These are phyloP conservation scores for Chrysoporthe deuterocubensis DNA, from an alignment of 2,329 filamentous ascomycete genomes.

Conservation along the genomic window DNA sequence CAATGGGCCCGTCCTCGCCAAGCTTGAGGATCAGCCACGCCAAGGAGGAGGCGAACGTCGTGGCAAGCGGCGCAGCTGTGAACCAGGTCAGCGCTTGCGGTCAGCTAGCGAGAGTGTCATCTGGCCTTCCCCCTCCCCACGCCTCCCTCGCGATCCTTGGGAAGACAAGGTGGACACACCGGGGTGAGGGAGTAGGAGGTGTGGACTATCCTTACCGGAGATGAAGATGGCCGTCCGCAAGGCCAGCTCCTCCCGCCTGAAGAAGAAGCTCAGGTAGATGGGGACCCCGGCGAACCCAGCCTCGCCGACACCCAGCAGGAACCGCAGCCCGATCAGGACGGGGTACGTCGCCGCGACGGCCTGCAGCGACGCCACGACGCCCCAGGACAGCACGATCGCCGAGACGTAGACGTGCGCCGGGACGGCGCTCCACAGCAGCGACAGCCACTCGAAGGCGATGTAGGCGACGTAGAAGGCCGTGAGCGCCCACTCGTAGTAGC, in stretches of 20 bases:
- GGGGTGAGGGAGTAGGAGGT: no score
- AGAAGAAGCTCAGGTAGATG: conserved; percentile 69
- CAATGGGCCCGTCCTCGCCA: conserved; percentile 68
- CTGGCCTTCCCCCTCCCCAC: background rate
- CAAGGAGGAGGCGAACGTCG: conserved; percentile 78
- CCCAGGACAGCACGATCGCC: conserved; percentile 76
- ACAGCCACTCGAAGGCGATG: conserved; percentile 68
- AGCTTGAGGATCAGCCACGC: conserved; percentile 78
- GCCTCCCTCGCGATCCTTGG: background rate
- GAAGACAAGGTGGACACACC: background rate
- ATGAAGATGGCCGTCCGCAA: conserved; percentile 86
- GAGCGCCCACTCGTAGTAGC: conserved; percentile 65
- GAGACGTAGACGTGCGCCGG: conserved; percentile 65
- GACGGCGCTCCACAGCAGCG: conserved; percentile 62
- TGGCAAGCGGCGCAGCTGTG: conserved; percentile 76
- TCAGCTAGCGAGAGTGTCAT: background rate
- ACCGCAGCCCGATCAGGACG: conserved; percentile 58
- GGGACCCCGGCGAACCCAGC: conserved; percentile 69
- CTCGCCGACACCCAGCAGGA: conserved; percentile 65
- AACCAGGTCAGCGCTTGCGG: background rate
- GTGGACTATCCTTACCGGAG: conserved; percentile 54
- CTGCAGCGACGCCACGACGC: conserved; percentile 76
- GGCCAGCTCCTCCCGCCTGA: conserved; percentile 72
- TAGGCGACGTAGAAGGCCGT: conserved; percentile 67
- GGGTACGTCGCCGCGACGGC: conserved; percentile 66